Evolutionary conservation across 441 rosid genomes (phyloP).

Genomic region (Kokia cookei): DNA sequence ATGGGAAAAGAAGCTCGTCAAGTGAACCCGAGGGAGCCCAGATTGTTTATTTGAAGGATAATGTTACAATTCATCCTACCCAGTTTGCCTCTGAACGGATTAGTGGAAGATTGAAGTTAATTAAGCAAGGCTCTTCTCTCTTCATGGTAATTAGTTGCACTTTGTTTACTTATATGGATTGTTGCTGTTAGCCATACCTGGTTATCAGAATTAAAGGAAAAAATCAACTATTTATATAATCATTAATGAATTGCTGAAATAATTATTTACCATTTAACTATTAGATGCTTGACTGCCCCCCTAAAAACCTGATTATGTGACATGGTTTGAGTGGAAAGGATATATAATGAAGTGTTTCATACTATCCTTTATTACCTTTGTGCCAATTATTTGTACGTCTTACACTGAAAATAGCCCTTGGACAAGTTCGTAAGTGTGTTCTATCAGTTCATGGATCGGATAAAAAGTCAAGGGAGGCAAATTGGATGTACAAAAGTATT

Average conservation of each 20-base stretch:
- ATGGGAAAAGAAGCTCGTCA: conserved; percentile 51
- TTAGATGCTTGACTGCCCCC: no score
- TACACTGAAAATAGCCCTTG: neutral
- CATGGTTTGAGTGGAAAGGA: neutral
- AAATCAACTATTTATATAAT: no score
- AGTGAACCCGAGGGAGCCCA: conserved; percentile 76
- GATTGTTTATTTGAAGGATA: conserved; percentile 69
- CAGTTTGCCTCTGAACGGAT: conserved; percentile 91
- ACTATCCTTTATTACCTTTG: neutral
- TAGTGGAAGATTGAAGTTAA: conserved; percentile 85
- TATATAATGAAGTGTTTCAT: neutral
- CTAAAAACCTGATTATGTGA: neutral
- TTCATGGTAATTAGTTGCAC: conserved; percentile 50
- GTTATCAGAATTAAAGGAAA: no score
- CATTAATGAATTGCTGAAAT: no score
- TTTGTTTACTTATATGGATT: neutral
- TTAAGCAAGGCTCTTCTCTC: conserved; percentile 73
- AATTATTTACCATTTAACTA: no score
- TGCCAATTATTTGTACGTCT: neutral
- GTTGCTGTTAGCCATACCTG: neutral
- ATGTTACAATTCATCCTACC: conserved; percentile 91
- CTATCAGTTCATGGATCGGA: neutral
- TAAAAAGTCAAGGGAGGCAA: neutral
- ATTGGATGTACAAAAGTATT: neutral
- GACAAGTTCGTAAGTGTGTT: neutral